Conservation (phyloP, 108 stramenopile genomes). For the Cyclotella baltica region DNA sequence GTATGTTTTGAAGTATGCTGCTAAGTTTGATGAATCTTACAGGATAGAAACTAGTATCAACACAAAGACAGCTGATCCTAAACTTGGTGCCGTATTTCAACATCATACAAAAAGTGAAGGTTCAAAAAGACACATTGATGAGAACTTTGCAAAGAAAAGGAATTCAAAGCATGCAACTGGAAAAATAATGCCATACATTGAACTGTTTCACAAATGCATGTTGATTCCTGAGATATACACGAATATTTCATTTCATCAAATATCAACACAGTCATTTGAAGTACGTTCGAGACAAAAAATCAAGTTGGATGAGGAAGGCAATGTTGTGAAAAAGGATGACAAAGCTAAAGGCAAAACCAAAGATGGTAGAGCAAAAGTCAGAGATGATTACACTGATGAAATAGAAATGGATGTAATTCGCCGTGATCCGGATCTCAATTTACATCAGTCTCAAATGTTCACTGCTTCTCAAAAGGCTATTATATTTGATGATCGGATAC, state of each 20-base stretch:
- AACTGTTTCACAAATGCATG: not conserved
- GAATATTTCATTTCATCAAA: not conserved
- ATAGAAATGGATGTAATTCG: not conserved
- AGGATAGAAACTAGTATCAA: not conserved
- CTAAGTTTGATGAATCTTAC: not conserved
- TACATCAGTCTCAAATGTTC: not conserved
- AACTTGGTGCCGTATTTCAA: not conserved
- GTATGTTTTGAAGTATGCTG: not conserved
- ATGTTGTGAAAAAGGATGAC: not conserved
- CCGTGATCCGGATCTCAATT: not conserved
- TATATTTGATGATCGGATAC: not conserved
- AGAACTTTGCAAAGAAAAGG: not conserved
- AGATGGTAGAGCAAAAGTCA: not conserved
- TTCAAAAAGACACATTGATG: not conserved
- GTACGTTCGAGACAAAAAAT: not conserved
- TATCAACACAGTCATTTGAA: not conserved
- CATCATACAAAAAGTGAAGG: not conserved
- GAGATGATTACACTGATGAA: not conserved
- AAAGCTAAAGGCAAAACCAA: not conserved
- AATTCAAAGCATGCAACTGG: not conserved
- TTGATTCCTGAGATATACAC: not conserved
- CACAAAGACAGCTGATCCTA: not conserved
- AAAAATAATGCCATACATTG: not conserved
- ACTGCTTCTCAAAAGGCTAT: not conserved
- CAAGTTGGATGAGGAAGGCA: not conserved